These are phyloP conservation scores for Suillus subluteus DNA, from an alignment of 768 basidiomycete species.

Conservation along the genomic window DNA sequence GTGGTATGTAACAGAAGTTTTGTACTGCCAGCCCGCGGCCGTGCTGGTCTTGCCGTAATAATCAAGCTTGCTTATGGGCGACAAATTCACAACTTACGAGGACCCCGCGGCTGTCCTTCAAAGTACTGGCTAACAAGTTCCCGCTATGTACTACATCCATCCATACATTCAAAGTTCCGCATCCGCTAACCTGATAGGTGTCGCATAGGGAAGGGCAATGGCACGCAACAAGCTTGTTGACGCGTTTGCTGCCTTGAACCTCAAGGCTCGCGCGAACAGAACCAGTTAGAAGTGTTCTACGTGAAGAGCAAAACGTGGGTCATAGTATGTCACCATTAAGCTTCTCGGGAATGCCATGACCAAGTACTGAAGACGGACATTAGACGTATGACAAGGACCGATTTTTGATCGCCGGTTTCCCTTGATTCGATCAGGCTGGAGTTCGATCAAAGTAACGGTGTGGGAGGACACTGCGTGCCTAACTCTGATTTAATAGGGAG, in stretches of 20 bases:
- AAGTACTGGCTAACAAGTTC: too few relatives aligned
- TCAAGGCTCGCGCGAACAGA: too few relatives aligned
- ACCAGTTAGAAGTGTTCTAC: too few relatives aligned
- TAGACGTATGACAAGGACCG: slow-evolving; percentile 77
- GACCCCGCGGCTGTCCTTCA: neutral
- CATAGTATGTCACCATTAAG: slow-evolving; percentile 95
- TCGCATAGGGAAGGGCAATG: neutral
- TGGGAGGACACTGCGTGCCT: slow-evolving; percentile 21
- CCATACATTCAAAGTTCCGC: neutral
- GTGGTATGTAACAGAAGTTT: neutral
- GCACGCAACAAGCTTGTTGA: neutral
- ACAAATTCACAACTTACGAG: neutral
- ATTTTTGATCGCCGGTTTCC: slow-evolving; percentile 97
- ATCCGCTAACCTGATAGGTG: neutral
- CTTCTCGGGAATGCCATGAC: slow-evolving; percentile 85
- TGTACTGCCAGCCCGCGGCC: neutral
- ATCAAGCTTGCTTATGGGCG: neutral
- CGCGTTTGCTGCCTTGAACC: neutral
- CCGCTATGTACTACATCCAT: neutral
- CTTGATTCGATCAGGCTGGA: slow-evolving; percentile 97
- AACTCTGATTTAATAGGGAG: neutral
- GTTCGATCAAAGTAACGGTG: slow-evolving; percentile 78
- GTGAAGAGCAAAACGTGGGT: slow-evolving; percentile 77
- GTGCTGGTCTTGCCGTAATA: neutral
- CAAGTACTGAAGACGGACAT: slow-evolving; percentile 49